These are phyloP conservation scores for Colletotrichum destructivum DNA, from an alignment of 2,329 filamentous ascomycete species.

Conservation along the genomic window DNA sequence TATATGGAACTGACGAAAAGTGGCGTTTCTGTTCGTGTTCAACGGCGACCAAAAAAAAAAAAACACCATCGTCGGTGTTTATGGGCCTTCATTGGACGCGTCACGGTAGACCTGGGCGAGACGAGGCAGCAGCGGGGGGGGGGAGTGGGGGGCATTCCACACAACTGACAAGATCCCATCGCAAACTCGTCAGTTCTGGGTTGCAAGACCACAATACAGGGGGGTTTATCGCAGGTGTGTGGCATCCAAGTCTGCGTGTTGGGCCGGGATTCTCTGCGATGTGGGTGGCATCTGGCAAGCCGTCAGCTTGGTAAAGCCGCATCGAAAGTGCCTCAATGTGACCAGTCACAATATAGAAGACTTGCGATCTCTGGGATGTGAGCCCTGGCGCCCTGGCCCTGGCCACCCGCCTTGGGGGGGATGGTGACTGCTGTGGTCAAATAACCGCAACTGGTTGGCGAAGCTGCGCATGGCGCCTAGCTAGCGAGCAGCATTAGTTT, in stretches of 20 bases:
- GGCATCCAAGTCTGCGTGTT: constrained; percentile 8
- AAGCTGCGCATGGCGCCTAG: constrained; percentile 9
- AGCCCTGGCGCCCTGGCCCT: constrained; percentile 10
- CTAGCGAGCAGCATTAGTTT: constrained; percentile 16
- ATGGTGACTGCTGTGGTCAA: not conserved
- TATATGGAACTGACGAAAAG: constrained; percentile 3
- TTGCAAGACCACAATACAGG: constrained; percentile 16
- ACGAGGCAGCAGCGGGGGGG: not conserved
- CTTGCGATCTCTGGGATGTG: constrained; percentile 12
- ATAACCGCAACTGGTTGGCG: not conserved
- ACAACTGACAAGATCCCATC: constrained; percentile 2
- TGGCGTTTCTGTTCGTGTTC: constrained; percentile 21
- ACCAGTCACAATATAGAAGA: constrained; percentile 28
- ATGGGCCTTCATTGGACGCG: constrained; percentile 16
- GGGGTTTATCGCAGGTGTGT: constrained; percentile 8
- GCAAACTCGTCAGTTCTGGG: constrained; percentile 20
- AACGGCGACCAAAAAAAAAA: not conserved
- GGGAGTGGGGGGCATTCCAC: constrained; percentile 32
- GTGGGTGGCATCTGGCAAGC: constrained; percentile 16
- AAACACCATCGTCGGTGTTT: not conserved
- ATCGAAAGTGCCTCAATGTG: constrained; percentile 34
- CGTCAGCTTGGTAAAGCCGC: constrained; percentile 12
- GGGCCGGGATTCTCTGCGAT: constrained; percentile 12
- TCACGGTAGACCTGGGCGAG: constrained; percentile 1
- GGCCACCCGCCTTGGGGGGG: too few species aligned